Evolutionary conservation across 2,329 filamentous ascomycete genomes (phyloP).

Genomic region (Dactylella cylindrospora): DNA sequence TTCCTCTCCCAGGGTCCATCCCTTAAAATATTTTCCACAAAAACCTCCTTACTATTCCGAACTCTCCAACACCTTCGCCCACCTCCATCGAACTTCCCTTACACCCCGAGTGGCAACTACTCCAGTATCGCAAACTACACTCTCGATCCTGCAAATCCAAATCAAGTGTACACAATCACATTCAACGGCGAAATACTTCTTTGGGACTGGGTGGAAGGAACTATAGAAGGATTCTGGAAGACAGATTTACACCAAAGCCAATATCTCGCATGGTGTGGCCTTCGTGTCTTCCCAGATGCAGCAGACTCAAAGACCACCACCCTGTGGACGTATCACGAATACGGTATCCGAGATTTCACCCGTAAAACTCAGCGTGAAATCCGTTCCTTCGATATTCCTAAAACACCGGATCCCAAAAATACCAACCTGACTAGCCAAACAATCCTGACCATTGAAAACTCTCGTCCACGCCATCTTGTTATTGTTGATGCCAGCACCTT

Average conservation of each 20-base stretch:
- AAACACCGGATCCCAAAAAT: background rate
- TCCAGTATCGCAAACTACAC: constrained; percentile 57
- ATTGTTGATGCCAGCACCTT: constrained; percentile 32
- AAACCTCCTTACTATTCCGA: constrained; percentile 77
- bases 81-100: constrained; percentile 20
- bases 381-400: constrained; percentile 14
- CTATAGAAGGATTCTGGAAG: constrained; percentile 45
- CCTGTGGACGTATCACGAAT: constrained; percentile 39
- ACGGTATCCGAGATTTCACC: constrained; percentile 26
- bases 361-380: constrained; percentile 29
- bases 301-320: constrained; percentile 30
- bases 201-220: constrained; percentile 62
- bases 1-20: constrained; percentile 73
- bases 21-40: constrained; percentile 76
- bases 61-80: constrained; percentile 58
- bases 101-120: constrained; percentile 53
- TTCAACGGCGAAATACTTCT: constrained; percentile 58
- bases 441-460: constrained; percentile 27
- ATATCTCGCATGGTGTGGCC: constrained; percentile 67
- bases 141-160: constrained; percentile 57
- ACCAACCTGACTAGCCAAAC: constrained; percentile 4
- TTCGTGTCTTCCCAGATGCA: constrained; percentile 55
- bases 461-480: constrained; percentile 27
- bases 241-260: constrained; percentile 55
- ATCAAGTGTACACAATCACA: constrained; percentile 60